phyloP scores from a whole-genome alignment of 192 early-diverging fungal species.

The Mortierella claussenii region DNA sequence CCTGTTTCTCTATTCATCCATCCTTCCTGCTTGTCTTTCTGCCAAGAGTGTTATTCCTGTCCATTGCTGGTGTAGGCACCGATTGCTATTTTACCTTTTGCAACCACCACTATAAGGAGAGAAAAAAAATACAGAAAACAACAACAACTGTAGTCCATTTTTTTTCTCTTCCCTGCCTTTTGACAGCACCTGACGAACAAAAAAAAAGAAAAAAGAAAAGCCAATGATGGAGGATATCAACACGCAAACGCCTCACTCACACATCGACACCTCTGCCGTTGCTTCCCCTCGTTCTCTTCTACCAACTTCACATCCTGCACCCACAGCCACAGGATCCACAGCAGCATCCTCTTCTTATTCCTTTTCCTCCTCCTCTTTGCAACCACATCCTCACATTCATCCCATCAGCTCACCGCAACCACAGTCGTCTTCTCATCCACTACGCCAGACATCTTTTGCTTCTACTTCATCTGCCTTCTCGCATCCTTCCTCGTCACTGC shows the following conservation, averaged over 20 bases:
- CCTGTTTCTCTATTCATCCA: neutral
- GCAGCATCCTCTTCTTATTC: too few relatives aligned
- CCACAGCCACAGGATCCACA: neutral
- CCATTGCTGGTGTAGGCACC: neutral
- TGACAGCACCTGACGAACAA: neutral
- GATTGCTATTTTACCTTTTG: neutral
- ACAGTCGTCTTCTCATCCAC: neutral
- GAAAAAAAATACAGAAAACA: too few relatives aligned
- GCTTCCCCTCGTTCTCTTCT: neutral
- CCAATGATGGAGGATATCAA: neutral
- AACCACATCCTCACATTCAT: constrained; percentile 7
- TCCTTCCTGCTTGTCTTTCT: neutral
- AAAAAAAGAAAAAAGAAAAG: neutral
- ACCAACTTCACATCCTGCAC: neutral
- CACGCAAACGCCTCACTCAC: neutral
- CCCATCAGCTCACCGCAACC: neutral
- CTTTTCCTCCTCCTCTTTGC: too few relatives aligned
- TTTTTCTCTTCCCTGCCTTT: neutral
- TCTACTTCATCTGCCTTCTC: constrained; percentile 7
- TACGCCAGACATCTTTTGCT: constrained; percentile 1
- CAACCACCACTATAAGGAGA: too few relatives aligned
- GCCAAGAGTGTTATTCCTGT: neutral
- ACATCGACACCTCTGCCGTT: too few relatives aligned
- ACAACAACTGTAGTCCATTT: neutral
- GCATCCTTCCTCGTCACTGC: neutral